phyloP scores from a whole-genome alignment of 192 early-diverging fungal genomes.

The Phlyctochytrium arcticum region DNA sequence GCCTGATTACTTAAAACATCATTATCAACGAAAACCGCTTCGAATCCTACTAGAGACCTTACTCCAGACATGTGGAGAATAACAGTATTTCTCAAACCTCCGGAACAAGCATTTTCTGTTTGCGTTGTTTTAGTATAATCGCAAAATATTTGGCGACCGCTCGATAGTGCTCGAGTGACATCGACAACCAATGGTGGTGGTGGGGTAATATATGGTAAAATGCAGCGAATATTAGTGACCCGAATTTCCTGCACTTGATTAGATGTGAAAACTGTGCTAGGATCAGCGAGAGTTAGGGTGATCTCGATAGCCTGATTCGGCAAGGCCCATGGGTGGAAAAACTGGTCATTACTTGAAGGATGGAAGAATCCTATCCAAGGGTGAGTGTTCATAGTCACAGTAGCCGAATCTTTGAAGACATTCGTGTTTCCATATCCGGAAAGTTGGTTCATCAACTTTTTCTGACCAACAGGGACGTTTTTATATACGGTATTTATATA shows the following conservation, averaged over 20 bases:
- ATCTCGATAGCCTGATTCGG: constrained; percentile 19
- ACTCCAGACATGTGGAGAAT: constrained; percentile 13
- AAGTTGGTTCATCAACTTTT: background rate
- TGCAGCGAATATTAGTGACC: constrained; percentile 5
- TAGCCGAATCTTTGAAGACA: background rate
- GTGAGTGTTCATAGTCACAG: background rate
- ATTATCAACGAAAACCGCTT: background rate
- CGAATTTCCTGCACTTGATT: background rate
- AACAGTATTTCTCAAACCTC: constrained; percentile 5
- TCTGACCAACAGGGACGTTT: background rate
- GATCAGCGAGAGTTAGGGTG: constrained; percentile 6
- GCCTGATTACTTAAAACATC: background rate
- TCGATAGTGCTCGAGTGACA: background rate
- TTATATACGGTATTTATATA: background rate
- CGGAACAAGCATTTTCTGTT: background rate
- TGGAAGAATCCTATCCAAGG: constrained; percentile 12
- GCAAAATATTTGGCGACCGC: constrained; percentile 3
- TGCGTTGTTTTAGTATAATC: background rate
- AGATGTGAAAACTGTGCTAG: background rate
- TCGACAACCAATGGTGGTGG: background rate
- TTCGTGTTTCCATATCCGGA: constrained; percentile 2
- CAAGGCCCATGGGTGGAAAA: constrained; percentile 3
- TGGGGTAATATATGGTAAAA: constrained; percentile 5
- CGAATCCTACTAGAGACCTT: background rate
- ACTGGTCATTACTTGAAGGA: background rate